A percentile compares a stretch with the other conserved stretches of the same genome.
Conservation (phyloP, 2,329 filamentous ascomycete species). For the Aaosphaeria arxii region DNA sequence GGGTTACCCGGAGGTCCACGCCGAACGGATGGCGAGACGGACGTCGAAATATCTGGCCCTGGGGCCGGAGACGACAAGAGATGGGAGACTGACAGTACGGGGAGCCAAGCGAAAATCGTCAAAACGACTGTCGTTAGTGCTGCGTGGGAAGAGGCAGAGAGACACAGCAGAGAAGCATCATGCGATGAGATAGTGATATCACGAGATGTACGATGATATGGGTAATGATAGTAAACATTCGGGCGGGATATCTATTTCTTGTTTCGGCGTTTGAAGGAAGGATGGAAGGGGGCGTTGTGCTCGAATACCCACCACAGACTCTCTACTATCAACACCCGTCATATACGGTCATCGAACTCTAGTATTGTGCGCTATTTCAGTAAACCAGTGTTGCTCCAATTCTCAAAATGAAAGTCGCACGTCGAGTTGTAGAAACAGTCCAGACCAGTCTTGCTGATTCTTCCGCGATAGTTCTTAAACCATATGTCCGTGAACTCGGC, state of each 20-base stretch:
- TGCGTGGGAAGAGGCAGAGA: conserved; percentile 29
- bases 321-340: no score
- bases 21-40: conserved; percentile 26
- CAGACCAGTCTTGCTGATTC: not conserved
- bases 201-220: not conserved
- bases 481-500: conserved; percentile 1
- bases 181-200: conserved; percentile 18
- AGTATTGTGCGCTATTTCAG: no score
- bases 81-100: conserved; percentile 33
- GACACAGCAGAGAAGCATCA: conserved; percentile 11
- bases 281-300: no score
- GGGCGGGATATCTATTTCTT: no score
- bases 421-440: not conserved
- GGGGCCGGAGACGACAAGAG: conserved; percentile 15
- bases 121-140: conserved; percentile 35
- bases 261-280: no score
- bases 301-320: no score
- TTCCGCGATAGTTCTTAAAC: conserved; percentile 1
- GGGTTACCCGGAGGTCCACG: conserved; percentile 30
- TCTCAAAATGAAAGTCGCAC: not conserved
- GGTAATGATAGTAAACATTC: no score
- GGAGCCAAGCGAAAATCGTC: conserved; percentile 31
- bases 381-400: not conserved
- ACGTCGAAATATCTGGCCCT: conserved; percentile 28
- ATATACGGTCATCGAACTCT: no score